These are phyloP conservation scores for Delitschia confertaspora DNA, from an alignment of 495 filamentous ascomycete genomes.

Conservation along the genomic window DNA sequence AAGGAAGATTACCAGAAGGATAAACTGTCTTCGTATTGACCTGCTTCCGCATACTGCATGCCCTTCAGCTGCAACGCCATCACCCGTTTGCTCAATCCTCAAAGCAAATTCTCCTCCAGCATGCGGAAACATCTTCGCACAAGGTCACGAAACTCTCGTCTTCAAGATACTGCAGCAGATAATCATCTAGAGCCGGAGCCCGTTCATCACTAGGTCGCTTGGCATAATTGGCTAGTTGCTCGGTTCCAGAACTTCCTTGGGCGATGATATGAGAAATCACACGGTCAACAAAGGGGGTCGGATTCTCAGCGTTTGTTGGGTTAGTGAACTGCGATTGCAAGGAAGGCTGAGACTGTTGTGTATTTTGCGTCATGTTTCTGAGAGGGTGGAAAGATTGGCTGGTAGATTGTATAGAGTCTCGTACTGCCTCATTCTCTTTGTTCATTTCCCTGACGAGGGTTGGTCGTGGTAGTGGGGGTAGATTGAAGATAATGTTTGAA, in stretches of 20 bases:
- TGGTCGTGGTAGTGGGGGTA: slow-evolving; percentile 27
- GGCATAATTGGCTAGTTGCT: too few species aligned
- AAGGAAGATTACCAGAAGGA: too few species aligned
- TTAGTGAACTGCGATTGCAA: too few species aligned
- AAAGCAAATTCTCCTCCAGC: slow-evolving; percentile 39
- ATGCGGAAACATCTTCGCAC: slow-evolving; percentile 36
- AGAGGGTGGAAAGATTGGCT: too few species aligned
- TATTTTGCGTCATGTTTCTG: too few species aligned
- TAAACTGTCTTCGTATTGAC: too few species aligned
- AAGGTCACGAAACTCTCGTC: slow-evolving; percentile 38
- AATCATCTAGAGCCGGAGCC: slow-evolving; percentile 33
- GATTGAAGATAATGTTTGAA: slow-evolving; percentile 4
- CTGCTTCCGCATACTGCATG: too few species aligned
- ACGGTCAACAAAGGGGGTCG: slow-evolving; percentile 20
- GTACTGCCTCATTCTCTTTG: too few species aligned
- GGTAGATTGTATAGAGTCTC: too few species aligned
- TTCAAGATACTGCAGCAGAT: slow-evolving; percentile 38
- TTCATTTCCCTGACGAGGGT: slow-evolving; percentile 17
- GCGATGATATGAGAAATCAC: slow-evolving; percentile 11
- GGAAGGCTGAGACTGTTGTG: too few species aligned
- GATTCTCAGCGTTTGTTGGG: too few species aligned
- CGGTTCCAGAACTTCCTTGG: slow-evolving; percentile 14
- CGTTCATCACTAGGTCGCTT: slow-evolving; percentile 33
- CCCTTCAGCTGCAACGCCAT: too few species aligned
- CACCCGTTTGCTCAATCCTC: slow-evolving; percentile 8